Percentiles rank a stretch among this genome's conserved stretches.
Evolutionary conservation across 345 rosid genomes (phyloP).

Genomic region (Pseudoturritis turrita): DNA sequence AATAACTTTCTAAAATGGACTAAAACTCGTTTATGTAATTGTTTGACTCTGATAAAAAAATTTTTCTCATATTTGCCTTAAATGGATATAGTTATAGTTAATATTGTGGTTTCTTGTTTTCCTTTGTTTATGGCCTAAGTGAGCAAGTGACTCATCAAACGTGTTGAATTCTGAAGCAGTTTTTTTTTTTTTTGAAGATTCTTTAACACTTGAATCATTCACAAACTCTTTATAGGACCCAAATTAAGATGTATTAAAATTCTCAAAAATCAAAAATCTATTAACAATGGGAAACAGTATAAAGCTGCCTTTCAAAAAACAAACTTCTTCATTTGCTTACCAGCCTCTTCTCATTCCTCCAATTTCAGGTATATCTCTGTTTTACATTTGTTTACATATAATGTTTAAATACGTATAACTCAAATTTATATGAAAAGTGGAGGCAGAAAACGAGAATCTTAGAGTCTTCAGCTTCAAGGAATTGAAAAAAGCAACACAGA

Average conservation of each 20-base stretch:
- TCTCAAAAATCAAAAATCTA: not conserved
- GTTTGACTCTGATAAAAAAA: not conserved
- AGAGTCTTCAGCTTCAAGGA: constrained; percentile 5
- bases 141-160: not conserved
- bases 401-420: not conserved
- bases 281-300: constrained; percentile 5
- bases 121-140: not conserved
- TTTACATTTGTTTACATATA: not conserved
- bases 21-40: not conserved
- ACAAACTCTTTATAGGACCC: not conserved
- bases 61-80: not conserved
- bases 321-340: not conserved
- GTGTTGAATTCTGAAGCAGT: not conserved
- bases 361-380: not conserved
- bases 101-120: not conserved
- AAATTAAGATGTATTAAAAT: not conserved
- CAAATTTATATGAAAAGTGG: not conserved
- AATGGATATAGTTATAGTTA: not conserved
- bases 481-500: constrained; percentile 4
- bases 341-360: not conserved
- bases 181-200: not conserved
- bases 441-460: not conserved
- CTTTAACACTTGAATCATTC: not conserved
- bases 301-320: not conserved
- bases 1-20: not conserved